A percentile compares a stretch with the other conserved stretches of the same genome.
phyloP scores from a whole-genome alignment of 495 filamentous ascomycete species.

The Viridothelium virens region DNA sequence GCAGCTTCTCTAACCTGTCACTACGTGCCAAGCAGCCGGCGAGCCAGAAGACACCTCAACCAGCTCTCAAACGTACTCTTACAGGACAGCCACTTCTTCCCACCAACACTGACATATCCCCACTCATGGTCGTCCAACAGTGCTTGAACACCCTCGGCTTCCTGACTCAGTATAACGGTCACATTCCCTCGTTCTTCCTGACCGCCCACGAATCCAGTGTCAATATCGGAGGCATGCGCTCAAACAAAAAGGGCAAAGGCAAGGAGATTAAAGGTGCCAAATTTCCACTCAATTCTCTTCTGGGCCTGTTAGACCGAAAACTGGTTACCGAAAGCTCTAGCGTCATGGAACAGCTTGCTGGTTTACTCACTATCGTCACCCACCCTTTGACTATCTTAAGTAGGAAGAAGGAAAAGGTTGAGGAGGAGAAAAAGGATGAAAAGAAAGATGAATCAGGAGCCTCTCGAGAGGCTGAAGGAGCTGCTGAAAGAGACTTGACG shows the following conservation, averaged over 20 bases:
- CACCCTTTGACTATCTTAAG: conserved; percentile 74
- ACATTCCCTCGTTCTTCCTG: conserved; percentile 86
- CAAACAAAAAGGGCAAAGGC: conserved; percentile 77
- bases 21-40: conserved; percentile 77
- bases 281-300: conserved; percentile 83
- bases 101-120: conserved; percentile 65
- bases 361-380: conserved; percentile 78
- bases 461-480: conserved; percentile 22
- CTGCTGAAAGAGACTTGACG: not conserved
- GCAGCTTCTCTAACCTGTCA: conserved; percentile 88
- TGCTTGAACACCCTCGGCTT: conserved; percentile 75
- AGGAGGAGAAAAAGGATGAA: conserved; percentile 53
- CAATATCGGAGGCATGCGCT: conserved; percentile 63
- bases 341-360: conserved; percentile 90
- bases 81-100: conserved; percentile 46
- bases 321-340: conserved; percentile 90
- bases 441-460: conserved; percentile 28
- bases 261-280: conserved; percentile 68
- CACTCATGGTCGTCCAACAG: conserved; percentile 90
- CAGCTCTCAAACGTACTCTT: conserved; percentile 56
- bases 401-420: conserved; percentile 65
- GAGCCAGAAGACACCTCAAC: conserved; percentile 69
- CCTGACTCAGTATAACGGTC: conserved; percentile 67
- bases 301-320: conserved; percentile 79
- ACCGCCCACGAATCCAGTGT: conserved; percentile 80